A percentile compares a stretch with the other conserved stretches of the same genome.
phyloP scores from a whole-genome alignment of 441 rosid genomes.

The Corymbia citriodora region DNA sequence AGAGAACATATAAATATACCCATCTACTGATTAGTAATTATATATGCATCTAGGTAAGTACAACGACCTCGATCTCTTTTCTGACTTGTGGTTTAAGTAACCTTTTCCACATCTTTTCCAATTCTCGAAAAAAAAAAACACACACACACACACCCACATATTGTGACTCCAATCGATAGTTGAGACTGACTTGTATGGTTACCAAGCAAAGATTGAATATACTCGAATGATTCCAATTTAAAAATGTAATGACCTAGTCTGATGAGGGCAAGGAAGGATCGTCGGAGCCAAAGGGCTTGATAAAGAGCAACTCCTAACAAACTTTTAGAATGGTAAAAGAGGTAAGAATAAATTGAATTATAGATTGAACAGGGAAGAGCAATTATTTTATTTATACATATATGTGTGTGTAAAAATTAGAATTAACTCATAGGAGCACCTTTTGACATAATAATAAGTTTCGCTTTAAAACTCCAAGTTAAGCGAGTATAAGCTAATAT shows the following conservation, averaged over 20 bases:
- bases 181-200: background rate
- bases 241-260: background rate
- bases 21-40: background rate
- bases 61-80: background rate
- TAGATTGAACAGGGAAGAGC: accelerated
- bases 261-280: accelerated
- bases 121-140: background rate
- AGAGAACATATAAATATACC: no score
- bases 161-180: background rate
- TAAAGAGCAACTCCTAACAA: accelerated
- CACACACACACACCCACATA: no score
- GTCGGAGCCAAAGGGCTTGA: accelerated
- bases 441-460: no score
- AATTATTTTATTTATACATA: accelerated
- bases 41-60: background rate
- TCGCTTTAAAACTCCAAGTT: no score
- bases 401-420: no score
- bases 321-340: no score
- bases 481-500: accelerated
- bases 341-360: no score
- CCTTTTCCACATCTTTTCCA: background rate
- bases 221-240: background rate
- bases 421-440: accelerated
- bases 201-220: background rate
- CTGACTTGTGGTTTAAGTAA: no score